Evolutionary conservation across 169 alveolate species (phyloP).

Genomic region (Plasmodium fragile): DNA sequence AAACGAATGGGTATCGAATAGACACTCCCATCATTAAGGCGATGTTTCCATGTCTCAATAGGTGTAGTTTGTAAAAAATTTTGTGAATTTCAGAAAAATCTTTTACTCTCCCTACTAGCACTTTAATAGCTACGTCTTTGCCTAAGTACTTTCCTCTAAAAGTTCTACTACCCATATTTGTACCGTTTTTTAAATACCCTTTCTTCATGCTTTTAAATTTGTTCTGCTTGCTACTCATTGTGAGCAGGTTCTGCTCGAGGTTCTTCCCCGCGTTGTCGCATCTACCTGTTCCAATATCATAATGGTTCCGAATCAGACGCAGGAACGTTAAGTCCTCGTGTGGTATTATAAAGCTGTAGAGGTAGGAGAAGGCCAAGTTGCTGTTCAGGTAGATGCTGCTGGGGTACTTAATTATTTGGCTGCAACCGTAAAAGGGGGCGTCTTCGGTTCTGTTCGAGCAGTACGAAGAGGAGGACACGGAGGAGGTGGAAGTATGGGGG

Average conservation of each 20-base stretch:
- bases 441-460: conserved; percentile 20
- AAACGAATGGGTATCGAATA: conserved; percentile 68
- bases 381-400: conserved; percentile 57
- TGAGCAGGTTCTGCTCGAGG: neutral
- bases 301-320: conserved; percentile 34
- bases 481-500: conserved; percentile 6
- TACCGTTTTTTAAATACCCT: neutral
- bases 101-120: conserved; percentile 69
- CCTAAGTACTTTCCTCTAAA: conserved; percentile 76
- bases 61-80: conserved; percentile 40
- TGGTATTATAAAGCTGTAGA: conserved; percentile 65
- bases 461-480: conserved; percentile 42
- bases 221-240: neutral
- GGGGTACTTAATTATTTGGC: conserved; percentile 39
- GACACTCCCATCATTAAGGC: conserved; percentile 74
- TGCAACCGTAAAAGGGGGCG: neutral
- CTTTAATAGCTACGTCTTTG: conserved; percentile 77
- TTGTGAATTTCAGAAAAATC: conserved; percentile 45
- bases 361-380: conserved; percentile 36
- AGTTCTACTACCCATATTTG: conserved; percentile 35
- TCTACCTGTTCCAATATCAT: neutral
- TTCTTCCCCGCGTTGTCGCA: neutral
- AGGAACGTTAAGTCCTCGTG: conserved; percentile 60
- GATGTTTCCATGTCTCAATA: conserved; percentile 67
- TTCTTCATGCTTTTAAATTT: neutral